Evolutionary conservation across 2,329 filamentous ascomycete species (phyloP).

Genomic region (Fusarium cicatricum): DNA sequence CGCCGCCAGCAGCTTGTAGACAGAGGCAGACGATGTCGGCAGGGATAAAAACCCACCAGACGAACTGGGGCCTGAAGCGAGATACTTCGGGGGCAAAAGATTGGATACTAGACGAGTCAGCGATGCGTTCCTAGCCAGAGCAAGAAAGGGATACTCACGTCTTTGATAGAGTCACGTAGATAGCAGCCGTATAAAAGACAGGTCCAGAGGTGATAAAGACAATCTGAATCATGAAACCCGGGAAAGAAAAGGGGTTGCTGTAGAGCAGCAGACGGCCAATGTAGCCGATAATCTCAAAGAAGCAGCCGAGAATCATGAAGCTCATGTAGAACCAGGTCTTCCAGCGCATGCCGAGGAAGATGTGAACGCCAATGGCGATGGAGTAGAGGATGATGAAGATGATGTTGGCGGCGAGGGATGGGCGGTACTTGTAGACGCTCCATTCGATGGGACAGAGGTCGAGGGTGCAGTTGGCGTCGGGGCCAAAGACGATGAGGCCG

Average conservation of each 20-base stretch:
- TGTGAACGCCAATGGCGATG: conserved; percentile 56
- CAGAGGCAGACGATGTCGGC: conserved; percentile 63
- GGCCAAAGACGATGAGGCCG: conserved; percentile 51
- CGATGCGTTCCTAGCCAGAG: accelerated
- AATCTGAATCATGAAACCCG: conserved; percentile 70
- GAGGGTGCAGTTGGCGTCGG: conserved; percentile 59
- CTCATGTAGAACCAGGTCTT: conserved; percentile 54
- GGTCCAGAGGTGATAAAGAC: conserved; percentile 53
- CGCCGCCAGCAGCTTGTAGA: conserved; percentile 64
- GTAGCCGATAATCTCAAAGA: conserved; percentile 70
- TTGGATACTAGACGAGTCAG: conserved; percentile 46
- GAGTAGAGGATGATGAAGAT: conserved; percentile 55
- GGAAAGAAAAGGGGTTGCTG: conserved; percentile 64
- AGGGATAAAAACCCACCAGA: conserved; percentile 59
- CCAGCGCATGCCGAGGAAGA: conserved; percentile 52
- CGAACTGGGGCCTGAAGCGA: conserved; percentile 51
- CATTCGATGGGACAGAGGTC: conserved; percentile 55
- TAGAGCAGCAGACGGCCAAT: conserved; percentile 64
- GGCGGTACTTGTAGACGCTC: conserved; percentile 58
- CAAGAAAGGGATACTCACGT: conserved; percentile 36
- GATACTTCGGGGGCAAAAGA: conserved; percentile 50
- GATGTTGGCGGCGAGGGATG: conserved; percentile 53
- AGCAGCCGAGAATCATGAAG: conserved; percentile 62
- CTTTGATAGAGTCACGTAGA: conserved; percentile 67
- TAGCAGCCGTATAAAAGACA: conserved; percentile 62